Evolutionary conservation across 2,329 filamentous ascomycete species (phyloP), one percentile per base, ranked within the genome.

Genomic region (Trichoderma simmonsii): DNA sequence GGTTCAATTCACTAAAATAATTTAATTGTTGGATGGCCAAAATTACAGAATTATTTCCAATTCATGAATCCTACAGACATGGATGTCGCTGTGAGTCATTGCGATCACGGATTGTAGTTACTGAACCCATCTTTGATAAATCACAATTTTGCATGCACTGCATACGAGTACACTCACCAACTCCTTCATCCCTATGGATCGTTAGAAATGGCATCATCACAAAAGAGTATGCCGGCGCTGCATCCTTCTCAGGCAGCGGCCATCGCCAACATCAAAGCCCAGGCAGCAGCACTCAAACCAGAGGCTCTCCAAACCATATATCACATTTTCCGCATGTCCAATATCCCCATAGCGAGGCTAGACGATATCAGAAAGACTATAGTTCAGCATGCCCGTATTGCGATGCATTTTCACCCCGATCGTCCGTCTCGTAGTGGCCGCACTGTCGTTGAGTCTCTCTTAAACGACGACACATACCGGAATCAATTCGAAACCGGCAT

Each of bases 401-500:
- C 70, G 14, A 18, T 75, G 14, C 75, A 76, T 60, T 75, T 76
- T 60, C 75, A 75, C 36, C 75, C 74, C 4, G 75, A 76, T 59
- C 73, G 75, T 26, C 75, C 74, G 4, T 69, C 64, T 14, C 51
- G 43, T 43, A 67, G 48, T 26, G 66, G 61, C 3, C 67, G 59
- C n/a, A 71, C 67, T 5, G 75, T 76, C 12, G 70, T 71, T 12
- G 30, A 69, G 12, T 59, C 72, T 18, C 67, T 76, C 1, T 51
- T 74, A 6, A 65, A 66, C 2, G 72, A 75, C 26, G 74, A 72
- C 28, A 66, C 73, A 56, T 75, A 75, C 51, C 70, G 71, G 39
- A 74, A 59, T 28, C 75, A 76, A 32, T 76, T 75, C 30, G 73
- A 76, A 62, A 75, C 75, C 5, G 70, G 73, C 18, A 75, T 75